Evolutionary conservation across 2,329 filamentous ascomycete species (phyloP), one percentile per base, ranked within the genome.

Genomic region (Stagonosporopsis rhizophila): DNA sequence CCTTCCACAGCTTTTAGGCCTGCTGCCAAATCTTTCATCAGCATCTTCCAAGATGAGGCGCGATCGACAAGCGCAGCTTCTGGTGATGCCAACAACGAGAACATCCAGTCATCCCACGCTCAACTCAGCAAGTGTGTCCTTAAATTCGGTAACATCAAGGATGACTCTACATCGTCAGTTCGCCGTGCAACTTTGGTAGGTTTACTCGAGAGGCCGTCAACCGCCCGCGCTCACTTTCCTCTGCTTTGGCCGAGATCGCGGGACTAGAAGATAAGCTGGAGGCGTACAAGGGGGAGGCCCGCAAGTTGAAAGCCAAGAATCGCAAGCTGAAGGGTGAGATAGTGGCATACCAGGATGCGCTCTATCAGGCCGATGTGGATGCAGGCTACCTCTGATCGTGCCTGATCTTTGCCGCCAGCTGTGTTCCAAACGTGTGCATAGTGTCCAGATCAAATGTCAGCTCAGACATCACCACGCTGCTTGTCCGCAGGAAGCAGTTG

Each of bases 311-410:
- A 46, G 17, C 23, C 3, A 28, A 51, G 42, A 42, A 46, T 14
- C 20, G 15, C 17, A 25, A 47, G 15, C 15, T 56, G 47, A 51
- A 35, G 44, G 47, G 47, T 44, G 38, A 42, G 30, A 52, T 56
- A 5, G 47, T 48, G 15, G 53, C 53, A 15, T 52, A 56, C 20
- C 28, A 52, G 7, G 53, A 56, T 17, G 53, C 53, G 2, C 53
- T 56, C 11, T 8, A 56, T 17, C 47, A 51, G 32, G 53, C 47
- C 30, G 32, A 52, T 7, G 25, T 25, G 23, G 53, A 52, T 39
- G 32, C 44, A 28, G 37, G 37, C 2, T 47, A 47, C 20, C 17
- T 56, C 20, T 56, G 19, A 41, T 15, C 19, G 17, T 20, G 14
- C 11, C 12, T 27, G 23, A 15, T 14, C 23, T 8, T 38, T 15